Evolutionary conservation across 768 basidiomycete genomes (phyloP), one percentile per base, ranked within the genome.

Genomic region (Russula olivacea): DNA sequence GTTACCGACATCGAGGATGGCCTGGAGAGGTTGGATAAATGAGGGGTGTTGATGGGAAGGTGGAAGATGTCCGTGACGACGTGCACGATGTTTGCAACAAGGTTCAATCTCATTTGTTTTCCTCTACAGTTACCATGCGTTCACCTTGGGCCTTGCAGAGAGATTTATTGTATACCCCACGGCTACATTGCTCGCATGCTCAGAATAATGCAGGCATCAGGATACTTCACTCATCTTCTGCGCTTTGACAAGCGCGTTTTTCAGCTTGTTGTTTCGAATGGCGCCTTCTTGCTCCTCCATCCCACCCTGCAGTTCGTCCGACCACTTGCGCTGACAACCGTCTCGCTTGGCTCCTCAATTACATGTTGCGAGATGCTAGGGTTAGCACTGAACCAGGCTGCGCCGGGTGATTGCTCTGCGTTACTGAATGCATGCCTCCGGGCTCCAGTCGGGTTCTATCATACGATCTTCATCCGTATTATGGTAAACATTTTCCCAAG

Each of bases 281-380:
- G 5, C 3, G 8, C 25, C 34, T 47, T 61, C 41, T 38, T 48
- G 2, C 38, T 54, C 25, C 47, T 36, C 17, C 36, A 1, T 11
- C 59, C 59, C 25, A 5, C 17, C 28, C 2, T 28, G 28, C 28
- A 28, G 19, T 5, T 11, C 32, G 0, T 11, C 51, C 52, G 17
- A 25, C 21, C 23, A n/a, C 25, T 8, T 6, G 0, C 17, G 47
- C 47, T 6, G 11, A 2, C 30, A 34, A 43, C 19, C 34, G 23
- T 3, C 34, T 23, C 7, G 53, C 52, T n/a, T 61, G 52, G 48
- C 49, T 57, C 15, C 50, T 65, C n/a, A 61, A 65, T 23, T 63
- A 55, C 28, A 11, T 17, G 4, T 14, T 36, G 23, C 47, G 17
- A 10, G 10, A 28, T 11, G 3, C 19, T 64, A n/a, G 65, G 65